These are phyloP conservation scores for Aureobasidium pullulans DNA, from an alignment of 2,329 filamentous ascomycete species.

Conservation along the genomic window DNA sequence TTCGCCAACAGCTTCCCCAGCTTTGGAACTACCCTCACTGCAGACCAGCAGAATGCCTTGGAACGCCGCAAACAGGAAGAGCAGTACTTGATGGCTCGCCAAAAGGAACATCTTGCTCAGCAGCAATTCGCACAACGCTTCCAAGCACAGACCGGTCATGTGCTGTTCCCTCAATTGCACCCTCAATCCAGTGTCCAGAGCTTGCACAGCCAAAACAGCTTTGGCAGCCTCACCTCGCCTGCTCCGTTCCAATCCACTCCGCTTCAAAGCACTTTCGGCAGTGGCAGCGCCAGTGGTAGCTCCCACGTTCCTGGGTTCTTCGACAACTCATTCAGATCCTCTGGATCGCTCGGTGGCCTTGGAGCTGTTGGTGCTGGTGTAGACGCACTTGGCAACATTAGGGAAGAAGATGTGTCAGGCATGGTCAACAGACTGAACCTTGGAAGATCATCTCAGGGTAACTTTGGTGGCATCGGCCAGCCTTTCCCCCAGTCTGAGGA, in stretches of 20 bases:
- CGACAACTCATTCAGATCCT: slow-evolving; percentile 48
- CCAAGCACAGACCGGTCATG: slow-evolving; percentile 52
- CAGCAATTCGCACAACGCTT: slow-evolving; percentile 72
- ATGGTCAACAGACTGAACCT: slow-evolving; percentile 61
- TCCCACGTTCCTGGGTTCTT: slow-evolving; percentile 57
- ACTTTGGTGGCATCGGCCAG: slow-evolving; percentile 39
- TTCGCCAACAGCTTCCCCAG: slow-evolving; percentile 91
- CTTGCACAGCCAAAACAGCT: slow-evolving; percentile 93
- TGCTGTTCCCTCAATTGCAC: slow-evolving; percentile 59
- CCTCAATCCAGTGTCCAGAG: slow-evolving; percentile 95
- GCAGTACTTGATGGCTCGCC: slow-evolving; percentile 91
- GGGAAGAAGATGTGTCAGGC: slow-evolving; percentile 64
- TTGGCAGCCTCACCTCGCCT: slow-evolving; percentile 88
- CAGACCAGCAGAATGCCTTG: slow-evolving; percentile 94
- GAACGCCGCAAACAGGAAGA: slow-evolving; percentile 97
- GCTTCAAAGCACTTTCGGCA: slow-evolving; percentile 36
- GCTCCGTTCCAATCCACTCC: slow-evolving; percentile 50
- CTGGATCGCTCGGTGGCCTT: slow-evolving; percentile 28
- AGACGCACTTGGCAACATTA: slow-evolving; percentile 39
- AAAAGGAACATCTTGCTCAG: slow-evolving; percentile 85
- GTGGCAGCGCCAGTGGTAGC: slow-evolving; percentile 15
- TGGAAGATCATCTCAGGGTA: slow-evolving; percentile 37
- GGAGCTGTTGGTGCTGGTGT: slow-evolving; percentile 39
- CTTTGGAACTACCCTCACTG: slow-evolving; percentile 92
- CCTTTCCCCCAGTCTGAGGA: slow-evolving; percentile 36